Evolutionary conservation across 1,284 basidiomycete genomes (phyloP).

Genomic region (Taiwanofungus camphoratus): DNA sequence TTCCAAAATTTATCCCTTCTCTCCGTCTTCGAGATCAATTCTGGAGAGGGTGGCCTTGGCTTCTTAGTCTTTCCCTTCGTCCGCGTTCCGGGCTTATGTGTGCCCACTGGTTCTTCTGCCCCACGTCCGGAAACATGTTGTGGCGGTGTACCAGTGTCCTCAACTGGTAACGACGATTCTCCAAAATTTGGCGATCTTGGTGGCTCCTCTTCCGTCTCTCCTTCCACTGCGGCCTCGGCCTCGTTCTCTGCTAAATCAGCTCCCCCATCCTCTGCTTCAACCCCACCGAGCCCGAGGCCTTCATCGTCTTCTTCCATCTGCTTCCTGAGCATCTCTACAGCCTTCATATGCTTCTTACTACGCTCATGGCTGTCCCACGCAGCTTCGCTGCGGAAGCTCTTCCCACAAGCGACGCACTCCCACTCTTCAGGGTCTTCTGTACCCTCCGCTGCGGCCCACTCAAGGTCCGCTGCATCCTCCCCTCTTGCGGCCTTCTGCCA

Average conservation of each 20-base stretch:
- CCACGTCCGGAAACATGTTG: conserved; percentile 6
- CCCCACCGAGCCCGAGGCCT: conserved; percentile 39
- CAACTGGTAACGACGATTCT: too few species aligned
- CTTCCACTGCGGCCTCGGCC: conserved; percentile 18
- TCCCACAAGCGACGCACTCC: conserved; percentile 96
- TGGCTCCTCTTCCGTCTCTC: conserved; percentile 9
- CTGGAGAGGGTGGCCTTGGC: conserved; percentile 14
- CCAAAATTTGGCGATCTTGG: neutral
- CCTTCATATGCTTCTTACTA: conserved; percentile 92
- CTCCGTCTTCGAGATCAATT: conserved; percentile 11
- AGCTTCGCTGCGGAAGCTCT: conserved; percentile 87
- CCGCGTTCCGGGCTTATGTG: conserved; percentile 10
- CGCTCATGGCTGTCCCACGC: conserved; percentile 96
- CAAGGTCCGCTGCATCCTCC: conserved; percentile 50
- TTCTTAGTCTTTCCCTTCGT: conserved; percentile 21
- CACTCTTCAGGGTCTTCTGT: conserved; percentile 70
- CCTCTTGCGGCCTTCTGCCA: conserved; percentile 66
- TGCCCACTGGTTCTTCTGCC: conserved; percentile 9
- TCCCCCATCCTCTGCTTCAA: conserved; percentile 17
- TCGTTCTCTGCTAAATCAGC: conserved; percentile 15
- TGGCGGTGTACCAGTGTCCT: neutral
- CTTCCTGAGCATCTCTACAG: conserved; percentile 68
- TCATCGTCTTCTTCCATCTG: conserved; percentile 79
- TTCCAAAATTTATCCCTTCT: conserved; percentile 13
- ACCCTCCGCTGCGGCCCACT: conserved; percentile 66